Conservation (phyloP, 306 rosid genomes). For the Hylodesmum podocarpum region DNA sequence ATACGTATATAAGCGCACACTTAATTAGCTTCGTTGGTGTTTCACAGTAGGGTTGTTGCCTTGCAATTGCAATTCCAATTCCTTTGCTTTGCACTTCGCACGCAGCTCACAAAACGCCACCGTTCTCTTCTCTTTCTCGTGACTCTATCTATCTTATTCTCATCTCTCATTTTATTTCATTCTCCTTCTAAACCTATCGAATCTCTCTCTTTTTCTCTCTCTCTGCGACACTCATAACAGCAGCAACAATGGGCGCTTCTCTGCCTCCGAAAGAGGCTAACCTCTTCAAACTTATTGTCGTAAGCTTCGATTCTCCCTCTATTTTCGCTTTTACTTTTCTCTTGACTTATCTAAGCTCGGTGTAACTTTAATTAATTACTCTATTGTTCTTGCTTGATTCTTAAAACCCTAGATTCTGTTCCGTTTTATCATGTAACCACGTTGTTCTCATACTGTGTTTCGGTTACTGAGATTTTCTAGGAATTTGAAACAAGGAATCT, state of each 20-base stretch:
- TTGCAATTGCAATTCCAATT: background rate
- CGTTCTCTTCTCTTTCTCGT: background rate
- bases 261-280: conserved; percentile 92
- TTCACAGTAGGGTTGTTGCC: conserved; percentile 9
- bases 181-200: background rate
- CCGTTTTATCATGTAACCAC: background rate
- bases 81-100: background rate
- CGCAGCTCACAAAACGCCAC: conserved; percentile 28
- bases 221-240: conserved; percentile 9
- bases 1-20: background rate
- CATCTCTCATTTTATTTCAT: background rate
- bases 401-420: conserved; percentile 56
- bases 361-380: conserved; percentile 32
- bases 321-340: background rate
- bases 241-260: conserved; percentile 79
- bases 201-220: background rate
- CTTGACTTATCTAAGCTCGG: conserved; percentile 16
- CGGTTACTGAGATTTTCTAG: background rate
- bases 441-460: background rate
- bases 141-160: conserved; percentile 21
- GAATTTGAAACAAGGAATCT: background rate
- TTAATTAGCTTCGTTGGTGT: background rate
- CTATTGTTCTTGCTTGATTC: background rate
- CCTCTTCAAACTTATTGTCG: conserved; percentile 99
- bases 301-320: conserved; percentile 53